Evolutionary conservation across 2,329 filamentous ascomycete genomes (phyloP).

Genomic region (Cryphonectria parasitica): DNA sequence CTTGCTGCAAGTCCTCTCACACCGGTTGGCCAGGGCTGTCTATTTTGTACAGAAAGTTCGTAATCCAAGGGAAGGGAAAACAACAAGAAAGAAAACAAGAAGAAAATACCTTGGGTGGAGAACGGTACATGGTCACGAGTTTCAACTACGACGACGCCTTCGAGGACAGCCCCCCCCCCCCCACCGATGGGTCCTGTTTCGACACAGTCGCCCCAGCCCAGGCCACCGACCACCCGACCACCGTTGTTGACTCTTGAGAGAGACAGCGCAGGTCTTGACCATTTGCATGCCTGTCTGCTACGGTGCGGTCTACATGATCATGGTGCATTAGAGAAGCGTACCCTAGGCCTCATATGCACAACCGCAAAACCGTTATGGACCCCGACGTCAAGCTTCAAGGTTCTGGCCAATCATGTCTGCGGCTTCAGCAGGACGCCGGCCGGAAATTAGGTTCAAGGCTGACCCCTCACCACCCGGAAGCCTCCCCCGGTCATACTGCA

Average conservation of each 20-base stretch:
- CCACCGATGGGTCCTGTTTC: neutral
- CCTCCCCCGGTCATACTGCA: constrained; percentile 12
- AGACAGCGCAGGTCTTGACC: neutral
- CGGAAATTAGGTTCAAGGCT: constrained; percentile 15
- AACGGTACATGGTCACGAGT: neutral
- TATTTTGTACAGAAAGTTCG: neutral
- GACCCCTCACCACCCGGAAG: constrained; percentile 25
- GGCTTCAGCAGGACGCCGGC: constrained; percentile 18
- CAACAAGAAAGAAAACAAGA: neutral
- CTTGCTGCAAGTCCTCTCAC: neutral
- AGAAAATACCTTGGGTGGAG: neutral
- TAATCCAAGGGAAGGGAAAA: too few species aligned
- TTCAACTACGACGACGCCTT: constrained; percentile 3
- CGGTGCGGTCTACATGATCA: constrained; percentile 22
- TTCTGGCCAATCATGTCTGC: constrained; percentile 12
- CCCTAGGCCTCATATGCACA: neutral
- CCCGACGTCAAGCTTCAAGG: constrained; percentile 20
- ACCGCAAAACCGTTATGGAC: constrained; percentile 14
- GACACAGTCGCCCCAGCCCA: neutral
- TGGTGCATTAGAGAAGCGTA: constrained; percentile 7
- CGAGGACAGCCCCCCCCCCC: neutral
- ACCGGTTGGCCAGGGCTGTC: neutral
- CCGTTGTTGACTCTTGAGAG: neutral
- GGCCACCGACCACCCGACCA: neutral
- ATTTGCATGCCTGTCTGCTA: neutral